Evolutionary conservation across 805 yeast genomes (phyloP).

Genomic region (Yarrowia sp.): DNA sequence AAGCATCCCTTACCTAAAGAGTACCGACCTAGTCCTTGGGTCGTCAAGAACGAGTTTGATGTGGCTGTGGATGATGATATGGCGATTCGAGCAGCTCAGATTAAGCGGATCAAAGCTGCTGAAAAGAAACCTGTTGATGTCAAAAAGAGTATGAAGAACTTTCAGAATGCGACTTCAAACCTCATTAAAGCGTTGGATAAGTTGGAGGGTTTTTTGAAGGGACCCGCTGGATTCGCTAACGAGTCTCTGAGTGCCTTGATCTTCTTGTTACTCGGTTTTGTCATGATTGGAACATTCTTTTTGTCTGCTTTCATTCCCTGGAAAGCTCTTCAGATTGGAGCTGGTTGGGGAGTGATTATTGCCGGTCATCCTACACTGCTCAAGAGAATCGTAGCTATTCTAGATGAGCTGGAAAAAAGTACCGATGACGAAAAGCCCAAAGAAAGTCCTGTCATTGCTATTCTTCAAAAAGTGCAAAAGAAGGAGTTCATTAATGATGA

Average conservation of each 20-base stretch:
- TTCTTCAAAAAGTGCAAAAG: slow-evolving; percentile 9
- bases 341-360: slow-evolving; percentile 17
- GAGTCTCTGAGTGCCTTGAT: slow-evolving; percentile 11
- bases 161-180: slow-evolving; percentile 15
- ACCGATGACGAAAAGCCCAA: not conserved
- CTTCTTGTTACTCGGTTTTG: not conserved
- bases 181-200: slow-evolving; percentile 11
- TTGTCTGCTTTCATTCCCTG: slow-evolving; percentile 19
- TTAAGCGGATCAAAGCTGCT: slow-evolving; percentile 4
- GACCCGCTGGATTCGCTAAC: slow-evolving; percentile 24
- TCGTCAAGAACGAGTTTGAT: slow-evolving; percentile 10
- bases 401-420: slow-evolving; percentile 13
- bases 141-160: slow-evolving; percentile 22
- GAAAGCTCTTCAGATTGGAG: slow-evolving; percentile 19
- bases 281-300: slow-evolving; percentile 12
- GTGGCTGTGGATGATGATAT: slow-evolving; percentile 12
- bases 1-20: slow-evolving; percentile 21
- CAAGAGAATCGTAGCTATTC: slow-evolving; percentile 2
- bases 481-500: slow-evolving; percentile 22
- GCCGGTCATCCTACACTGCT: slow-evolving; percentile 23
- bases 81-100: slow-evolving; percentile 1
- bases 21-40: slow-evolving; percentile 2
- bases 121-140: slow-evolving; percentile 25
- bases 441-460: slow-evolving; percentile 4
- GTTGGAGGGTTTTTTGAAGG: not conserved